Conservation (phyloP, 768 basidiomycete species). For the Leucocoprinus sp. region DNA sequence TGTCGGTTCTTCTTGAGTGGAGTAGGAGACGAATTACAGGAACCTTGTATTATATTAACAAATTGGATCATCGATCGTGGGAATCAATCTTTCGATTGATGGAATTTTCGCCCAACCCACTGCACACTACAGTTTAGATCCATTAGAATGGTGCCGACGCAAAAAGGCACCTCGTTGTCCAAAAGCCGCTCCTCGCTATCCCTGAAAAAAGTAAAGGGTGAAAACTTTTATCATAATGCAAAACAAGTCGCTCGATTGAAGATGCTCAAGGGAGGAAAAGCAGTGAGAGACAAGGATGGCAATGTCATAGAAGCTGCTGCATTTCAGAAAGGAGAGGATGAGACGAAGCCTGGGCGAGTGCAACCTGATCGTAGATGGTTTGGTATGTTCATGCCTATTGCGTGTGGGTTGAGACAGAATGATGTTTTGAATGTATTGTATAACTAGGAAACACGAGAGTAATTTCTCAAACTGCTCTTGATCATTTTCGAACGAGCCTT, state of each 20-base stretch:
- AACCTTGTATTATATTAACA: not conserved
- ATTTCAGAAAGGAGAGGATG: slow-evolving; percentile 92
- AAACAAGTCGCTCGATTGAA: slow-evolving; percentile 80
- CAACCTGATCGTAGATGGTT: slow-evolving; percentile 98
- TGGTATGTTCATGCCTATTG: slow-evolving; percentile 45
- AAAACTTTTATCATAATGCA: slow-evolving; percentile 98
- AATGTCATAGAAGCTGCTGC: slow-evolving; percentile 91
- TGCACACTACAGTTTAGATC: not conserved
- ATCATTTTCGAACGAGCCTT: slow-evolving; percentile 92
- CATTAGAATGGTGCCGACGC: slow-evolving; percentile 31
- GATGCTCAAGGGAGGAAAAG: slow-evolving; percentile 89
- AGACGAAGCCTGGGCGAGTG: slow-evolving; percentile 83
- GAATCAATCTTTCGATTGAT: too few relatives aligned
- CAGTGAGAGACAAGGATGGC: slow-evolving; percentile 84
- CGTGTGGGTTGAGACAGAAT: not conserved
- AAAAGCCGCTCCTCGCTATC: slow-evolving; percentile 42
- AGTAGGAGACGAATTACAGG: not conserved
- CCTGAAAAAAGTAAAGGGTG: slow-evolving; percentile 75
- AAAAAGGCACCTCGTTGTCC: slow-evolving; percentile 27
- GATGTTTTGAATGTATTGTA: slow-evolving; percentile 1
- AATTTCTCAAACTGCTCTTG: slow-evolving; percentile 91
- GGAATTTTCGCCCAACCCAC: slow-evolving; percentile 2
- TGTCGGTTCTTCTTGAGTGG: not conserved
- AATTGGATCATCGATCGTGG: slow-evolving; percentile 1
- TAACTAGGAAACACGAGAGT: slow-evolving; percentile 89